These are phyloP conservation scores for Oropetium thomaeum DNA, from an alignment of 176 grass and related monocot genomes.

Conservation along the genomic window DNA sequence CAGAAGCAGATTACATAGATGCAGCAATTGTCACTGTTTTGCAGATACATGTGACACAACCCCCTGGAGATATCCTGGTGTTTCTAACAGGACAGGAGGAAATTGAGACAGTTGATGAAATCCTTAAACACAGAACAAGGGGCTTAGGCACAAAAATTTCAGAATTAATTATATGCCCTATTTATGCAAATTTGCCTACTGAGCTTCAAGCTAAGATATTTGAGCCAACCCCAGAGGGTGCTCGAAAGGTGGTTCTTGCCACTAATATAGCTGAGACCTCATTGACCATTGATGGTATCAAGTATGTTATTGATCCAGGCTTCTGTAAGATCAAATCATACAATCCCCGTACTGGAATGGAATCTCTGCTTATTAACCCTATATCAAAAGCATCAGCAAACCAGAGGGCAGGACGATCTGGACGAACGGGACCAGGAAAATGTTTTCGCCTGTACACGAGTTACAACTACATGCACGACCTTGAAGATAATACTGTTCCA, in stretches of 20 bases:
- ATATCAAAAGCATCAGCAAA: conserved; percentile 95
- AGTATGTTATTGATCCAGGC: conserved; percentile 92
- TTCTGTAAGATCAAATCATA: conserved; percentile 96
- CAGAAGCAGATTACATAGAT: conserved; percentile 97
- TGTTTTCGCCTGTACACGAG: conserved; percentile 86
- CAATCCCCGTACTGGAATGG: conserved; percentile 89
- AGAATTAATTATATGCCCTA: conserved; percentile 88
- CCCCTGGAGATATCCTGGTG: conserved; percentile 85
- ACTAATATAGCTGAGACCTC: conserved; percentile 98
- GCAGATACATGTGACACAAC: conserved; percentile 91
- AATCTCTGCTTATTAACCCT: conserved; percentile 80
- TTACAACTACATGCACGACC: conserved; percentile 90
- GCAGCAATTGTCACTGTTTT: conserved; percentile 89
- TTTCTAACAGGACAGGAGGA: conserved; percentile 95
- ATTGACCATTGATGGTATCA: conserved; percentile 95
- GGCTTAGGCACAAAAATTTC: conserved; percentile 93
- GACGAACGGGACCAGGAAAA: conserved; percentile 90
- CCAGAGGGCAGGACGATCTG: conserved; percentile 89
- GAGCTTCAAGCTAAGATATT: conserved; percentile 98
- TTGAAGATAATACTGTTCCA: conserved; percentile 84
- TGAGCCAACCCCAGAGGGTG: conserved; percentile 83
- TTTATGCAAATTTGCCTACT: conserved; percentile 90
- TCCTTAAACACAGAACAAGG: conserved; percentile 83
- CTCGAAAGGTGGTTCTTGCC: conserved; percentile 85
- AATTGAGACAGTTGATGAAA: conserved; percentile 97